Evolutionary conservation across 106 monocot species (phyloP), one percentile per base, ranked within the genome.

Genomic region (Dendrobium nobile): DNA sequence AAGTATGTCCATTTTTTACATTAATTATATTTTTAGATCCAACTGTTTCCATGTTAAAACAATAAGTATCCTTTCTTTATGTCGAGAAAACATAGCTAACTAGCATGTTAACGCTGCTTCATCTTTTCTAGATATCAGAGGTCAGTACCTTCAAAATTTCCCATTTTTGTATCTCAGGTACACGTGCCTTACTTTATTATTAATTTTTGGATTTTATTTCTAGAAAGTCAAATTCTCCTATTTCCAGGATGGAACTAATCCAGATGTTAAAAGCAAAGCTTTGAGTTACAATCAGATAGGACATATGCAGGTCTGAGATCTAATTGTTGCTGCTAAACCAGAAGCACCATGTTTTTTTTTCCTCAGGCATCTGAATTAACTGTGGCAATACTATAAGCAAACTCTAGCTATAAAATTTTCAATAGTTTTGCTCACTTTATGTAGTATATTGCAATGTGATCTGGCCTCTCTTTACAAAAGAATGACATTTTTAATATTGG

Each of bases 121-220:
- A 43, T 75, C 74, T 43, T 80, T 68, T 81, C 27, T 85, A 99
- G 98, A 82, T 91, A 99, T 79, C 95, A 95, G 67, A 86, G 79
- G 15, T 76, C 86, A 41, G 91, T 99, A 79, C 92, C 95, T 76
- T 86, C 91, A 75, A 95, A 91, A 48, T 99, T 95, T 86, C 92
- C 95, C 82, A 81, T 99, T 67, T 99, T 99, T 77, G 79, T 99
- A 78, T 95, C 98, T 64, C 98, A 99, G 95, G 98, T 93, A 79
- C 20, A 18, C 54, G 4, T 31, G 0, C 28, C 45, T 72, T 13
- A 19, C 40, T 80, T 19, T 26, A 11, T 3, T 13, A 3, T 51
- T 73, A 79, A 83, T 19, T 72, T 27, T 67, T 58, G 16, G 18
- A 70, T 85, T 44, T 44, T 47, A 31, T 40, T 76, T 17, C 61